These are phyloP conservation scores for Teunomyces barrocoloradensis DNA, from an alignment of 805 yeast species.

Conservation along the genomic window DNA sequence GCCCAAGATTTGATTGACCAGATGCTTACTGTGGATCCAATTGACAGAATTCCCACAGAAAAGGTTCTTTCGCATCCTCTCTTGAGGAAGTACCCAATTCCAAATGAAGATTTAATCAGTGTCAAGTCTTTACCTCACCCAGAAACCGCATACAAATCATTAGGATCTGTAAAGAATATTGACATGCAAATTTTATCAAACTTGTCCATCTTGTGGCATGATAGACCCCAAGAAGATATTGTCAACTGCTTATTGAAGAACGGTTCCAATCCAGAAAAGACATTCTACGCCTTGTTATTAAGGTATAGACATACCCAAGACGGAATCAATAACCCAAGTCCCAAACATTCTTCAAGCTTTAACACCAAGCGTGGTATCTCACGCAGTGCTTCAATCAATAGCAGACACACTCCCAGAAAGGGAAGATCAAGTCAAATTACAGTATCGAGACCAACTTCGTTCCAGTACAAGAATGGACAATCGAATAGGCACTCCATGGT, in stretches of 20 bases:
- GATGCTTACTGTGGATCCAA: conserved; percentile 72
- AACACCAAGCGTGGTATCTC: conserved; percentile 13
- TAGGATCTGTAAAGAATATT: conserved; percentile 46
- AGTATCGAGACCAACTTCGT: conserved; percentile 42
- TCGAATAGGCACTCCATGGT: conserved; percentile 16
- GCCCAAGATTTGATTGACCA: conserved; percentile 64
- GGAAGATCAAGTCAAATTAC: conserved; percentile 30
- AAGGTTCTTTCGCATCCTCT: conserved; percentile 62
- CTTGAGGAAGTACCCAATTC: conserved; percentile 49
- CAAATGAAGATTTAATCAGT: conserved; percentile 43
- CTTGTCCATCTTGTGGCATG: conserved; percentile 58
- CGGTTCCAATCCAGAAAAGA: conserved; percentile 45
- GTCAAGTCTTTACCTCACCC: conserved; percentile 54
- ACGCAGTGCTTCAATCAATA: conserved; percentile 18
- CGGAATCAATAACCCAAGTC: conserved; percentile 8
- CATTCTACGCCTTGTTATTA: conserved; percentile 44
- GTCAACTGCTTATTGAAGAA: conserved; percentile 32
- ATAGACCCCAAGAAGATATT: conserved; percentile 43
- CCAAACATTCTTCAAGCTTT: conserved; percentile 13
- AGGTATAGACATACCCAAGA: conserved; percentile 44
- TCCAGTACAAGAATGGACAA: conserved; percentile 34
- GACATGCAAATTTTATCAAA: conserved; percentile 54
- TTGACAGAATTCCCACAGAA: conserved; percentile 64
- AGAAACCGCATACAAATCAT: conserved; percentile 49
- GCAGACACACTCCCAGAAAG: conserved; percentile 22